phyloP scores from a whole-genome alignment of 2,329 filamentous ascomycete genomes.

The Alternaria consortialis region DNA sequence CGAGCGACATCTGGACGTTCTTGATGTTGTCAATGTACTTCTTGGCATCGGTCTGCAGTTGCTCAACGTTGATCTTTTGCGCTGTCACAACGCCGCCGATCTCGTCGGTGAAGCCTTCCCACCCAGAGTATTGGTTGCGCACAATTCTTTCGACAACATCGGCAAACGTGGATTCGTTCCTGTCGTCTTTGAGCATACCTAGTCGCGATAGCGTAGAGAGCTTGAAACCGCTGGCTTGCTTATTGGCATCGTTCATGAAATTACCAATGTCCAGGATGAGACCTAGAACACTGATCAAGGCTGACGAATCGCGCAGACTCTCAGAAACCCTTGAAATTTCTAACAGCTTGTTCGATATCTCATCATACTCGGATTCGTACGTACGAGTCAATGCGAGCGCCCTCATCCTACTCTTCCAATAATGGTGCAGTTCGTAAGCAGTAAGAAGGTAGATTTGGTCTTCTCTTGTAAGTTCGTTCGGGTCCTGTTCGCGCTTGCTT shows the following conservation, averaged over 20 bases:
- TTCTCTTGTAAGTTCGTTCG: conserved; percentile 85
- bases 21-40: conserved; percentile 94
- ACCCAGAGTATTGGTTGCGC: conserved; percentile 94
- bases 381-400: conserved; percentile 84
- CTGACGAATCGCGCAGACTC: conserved; percentile 87
- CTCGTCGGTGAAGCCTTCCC: conserved; percentile 87
- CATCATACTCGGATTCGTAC: conserved; percentile 89
- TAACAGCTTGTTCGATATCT: conserved; percentile 84
- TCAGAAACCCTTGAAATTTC: conserved; percentile 90
- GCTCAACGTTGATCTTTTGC: conserved; percentile 95
- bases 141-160: conserved; percentile 97
- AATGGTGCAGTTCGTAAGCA: conserved; percentile 92
- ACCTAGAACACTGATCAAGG: conserved; percentile 93
- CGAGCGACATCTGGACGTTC: conserved; percentile 90
- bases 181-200: conserved; percentile 98
- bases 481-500: conserved; percentile 84
- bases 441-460: conserved; percentile 96
- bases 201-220: conserved; percentile 90
- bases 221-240: conserved; percentile 98
- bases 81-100: conserved; percentile 79
- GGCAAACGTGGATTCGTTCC: conserved; percentile 95
- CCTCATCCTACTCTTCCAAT: conserved; percentile 98
- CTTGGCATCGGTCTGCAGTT: conserved; percentile 85
- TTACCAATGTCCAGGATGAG: conserved; percentile 98
- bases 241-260: conserved; percentile 99